Conservation (phyloP, 257 asterid genomes). For the Asclepias syriaca region DNA sequence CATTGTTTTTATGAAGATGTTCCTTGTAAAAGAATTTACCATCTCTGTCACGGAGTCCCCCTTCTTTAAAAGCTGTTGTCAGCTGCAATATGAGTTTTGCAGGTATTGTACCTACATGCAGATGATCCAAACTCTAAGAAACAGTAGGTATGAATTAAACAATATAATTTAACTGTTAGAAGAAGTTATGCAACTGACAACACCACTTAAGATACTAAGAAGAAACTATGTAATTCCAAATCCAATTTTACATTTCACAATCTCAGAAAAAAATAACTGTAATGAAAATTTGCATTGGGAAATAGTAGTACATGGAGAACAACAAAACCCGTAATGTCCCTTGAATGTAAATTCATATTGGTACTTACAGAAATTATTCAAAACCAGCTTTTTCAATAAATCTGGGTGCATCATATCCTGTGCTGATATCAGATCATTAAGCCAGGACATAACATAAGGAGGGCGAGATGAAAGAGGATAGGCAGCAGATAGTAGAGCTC, state of each 20-base stretch:
- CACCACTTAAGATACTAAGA: not conserved
- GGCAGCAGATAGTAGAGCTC: slow-evolving; percentile 84
- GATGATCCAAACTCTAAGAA: not conserved
- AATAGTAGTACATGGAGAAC: not conserved
- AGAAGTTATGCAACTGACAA: not conserved
- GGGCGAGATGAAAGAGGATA: slow-evolving; percentile 92
- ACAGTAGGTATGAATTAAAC: not conserved
- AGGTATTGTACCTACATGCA: slow-evolving; percentile 76
- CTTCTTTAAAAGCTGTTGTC: slow-evolving; percentile 77
- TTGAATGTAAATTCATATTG: not conserved
- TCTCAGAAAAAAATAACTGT: not conserved
- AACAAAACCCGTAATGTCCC: not conserved
- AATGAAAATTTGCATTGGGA: not conserved
- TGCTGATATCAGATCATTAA: slow-evolving; percentile 85
- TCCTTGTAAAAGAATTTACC: slow-evolving; percentile 76
- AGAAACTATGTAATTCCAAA: not conserved
- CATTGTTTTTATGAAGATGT: slow-evolving; percentile 54
- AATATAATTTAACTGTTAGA: not conserved
- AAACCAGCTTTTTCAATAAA: slow-evolving; percentile 76
- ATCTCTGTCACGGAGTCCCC: slow-evolving; percentile 84
- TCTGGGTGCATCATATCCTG: slow-evolving; percentile 98
- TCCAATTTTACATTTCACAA: not conserved
- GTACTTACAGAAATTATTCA: slow-evolving; percentile 85
- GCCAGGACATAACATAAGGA: slow-evolving; percentile 82
- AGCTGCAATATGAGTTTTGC: slow-evolving; percentile 80